Evolutionary conservation across 2,329 filamentous ascomycete species (phyloP).

Genomic region (Ascochyta viciae-villosae): DNA sequence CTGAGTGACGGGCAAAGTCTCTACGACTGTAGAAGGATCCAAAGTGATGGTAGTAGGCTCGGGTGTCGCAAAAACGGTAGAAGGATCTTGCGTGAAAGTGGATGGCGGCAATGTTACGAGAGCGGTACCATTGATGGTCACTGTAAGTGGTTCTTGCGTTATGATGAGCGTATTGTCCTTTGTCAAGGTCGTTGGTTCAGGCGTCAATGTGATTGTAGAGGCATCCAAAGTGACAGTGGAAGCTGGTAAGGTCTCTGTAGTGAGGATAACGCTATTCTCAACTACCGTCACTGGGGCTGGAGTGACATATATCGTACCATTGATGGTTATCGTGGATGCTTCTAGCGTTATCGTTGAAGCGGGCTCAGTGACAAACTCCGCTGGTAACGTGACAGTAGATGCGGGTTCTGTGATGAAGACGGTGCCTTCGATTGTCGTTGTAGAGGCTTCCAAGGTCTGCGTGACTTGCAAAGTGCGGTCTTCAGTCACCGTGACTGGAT

Average conservation of each 20-base stretch:
- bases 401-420: background rate
- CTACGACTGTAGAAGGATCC: slow-evolving; percentile 1
- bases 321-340: background rate
- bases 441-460: background rate
- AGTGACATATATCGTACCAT: background rate
- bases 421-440: background rate
- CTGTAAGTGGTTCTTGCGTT: too few species aligned
- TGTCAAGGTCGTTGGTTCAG: too few species aligned
- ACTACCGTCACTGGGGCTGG: slow-evolving; percentile 4
- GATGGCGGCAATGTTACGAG: background rate
- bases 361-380: background rate
- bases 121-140: too few species aligned
- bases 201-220: too few species aligned
- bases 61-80: background rate
- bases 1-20: background rate
- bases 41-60: slow-evolving; percentile 1
- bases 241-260: slow-evolving; percentile 5
- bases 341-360: background rate
- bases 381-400: background rate
- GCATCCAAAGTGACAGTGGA: slow-evolving; percentile 1
- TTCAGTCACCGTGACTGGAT: background rate
- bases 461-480: background rate
- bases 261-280: slow-evolving; percentile 7
- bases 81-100: background rate
- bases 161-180: too few species aligned